Base-by-base conservation (phyloP, 169 alveolate species). In the Eimeria tenella region DNA sequence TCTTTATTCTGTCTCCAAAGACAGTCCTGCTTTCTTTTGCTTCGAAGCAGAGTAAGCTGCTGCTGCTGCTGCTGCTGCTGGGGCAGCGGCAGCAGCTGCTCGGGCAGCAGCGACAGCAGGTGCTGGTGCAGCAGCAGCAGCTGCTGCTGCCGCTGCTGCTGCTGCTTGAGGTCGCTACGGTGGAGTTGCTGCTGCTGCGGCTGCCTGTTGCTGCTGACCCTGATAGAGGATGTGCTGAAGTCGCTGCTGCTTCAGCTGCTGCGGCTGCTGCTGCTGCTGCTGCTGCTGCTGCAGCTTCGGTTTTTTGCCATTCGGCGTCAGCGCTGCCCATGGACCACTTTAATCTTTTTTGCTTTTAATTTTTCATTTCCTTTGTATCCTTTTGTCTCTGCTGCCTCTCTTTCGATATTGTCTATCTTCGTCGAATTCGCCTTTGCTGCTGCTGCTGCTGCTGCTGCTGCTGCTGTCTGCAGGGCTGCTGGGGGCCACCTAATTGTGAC, bases 401-500 rank as follows among this genome's bases (percentile, higher is more conserved):
- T 68, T 68, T 68, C n/a, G 10, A 9, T 21, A 6, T 19, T 68
- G 8, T 68, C 31, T 6, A 17, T 6, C 17, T 21, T 8, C 17
- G 6, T 6, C 6, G 49, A 13, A 17, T 19, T n/a, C n/a, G n/a
- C n/a, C n/a, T n/a, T n/a, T 71, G 50, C 53, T 71, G 50, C 82
- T 42, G 49, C 82, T 71, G 52, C 42, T 71, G 55, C 53, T 71
- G 82, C 82, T 23, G 82, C 58, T 71, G 82, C 53, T 71, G 82
- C 82, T 71, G 21, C 5, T 15, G 6, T 42, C 21, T 23, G 50
- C 86, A 88, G 94, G 50, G 86, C 7, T 8, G 73, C 88, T 23
- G 77, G 88, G 0, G 94, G 94, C n/a, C 63, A 88, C 25, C 25
- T 88, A 75, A 58, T 73, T 3, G 13, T 88, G 52, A 73, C 52